These are phyloP conservation scores for Pachyrhizus erosus DNA, from an alignment of 306 rosid species.

Conservation along the genomic window DNA sequence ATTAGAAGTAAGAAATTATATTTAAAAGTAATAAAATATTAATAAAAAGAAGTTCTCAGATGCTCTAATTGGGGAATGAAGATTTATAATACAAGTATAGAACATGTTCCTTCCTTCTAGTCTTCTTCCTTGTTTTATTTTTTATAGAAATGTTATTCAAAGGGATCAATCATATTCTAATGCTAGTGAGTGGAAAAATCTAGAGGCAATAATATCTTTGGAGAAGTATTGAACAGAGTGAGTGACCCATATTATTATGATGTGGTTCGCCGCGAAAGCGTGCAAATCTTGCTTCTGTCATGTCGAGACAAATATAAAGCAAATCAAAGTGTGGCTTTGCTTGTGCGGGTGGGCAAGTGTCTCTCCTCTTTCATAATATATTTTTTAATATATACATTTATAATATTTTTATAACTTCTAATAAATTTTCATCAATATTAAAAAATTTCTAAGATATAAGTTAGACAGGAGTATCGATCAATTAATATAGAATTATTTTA, in stretches of 20 bases:
- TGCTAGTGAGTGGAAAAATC: background rate
- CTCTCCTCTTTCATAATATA: background rate
- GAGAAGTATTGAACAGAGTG: no score
- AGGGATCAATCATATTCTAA: background rate
- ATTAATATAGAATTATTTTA: no score
- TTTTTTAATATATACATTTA: no score
- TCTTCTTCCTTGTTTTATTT: background rate
- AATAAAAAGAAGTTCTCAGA: background rate
- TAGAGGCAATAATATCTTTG: background rate
- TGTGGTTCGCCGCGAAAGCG: no score
- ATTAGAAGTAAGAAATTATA: no score
- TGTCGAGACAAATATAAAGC: background rate
- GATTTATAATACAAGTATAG: background rate
- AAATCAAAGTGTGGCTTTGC: constrained; percentile 39
- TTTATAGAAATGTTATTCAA: background rate
- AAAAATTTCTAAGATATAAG: no score
- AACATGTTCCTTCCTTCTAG: background rate
- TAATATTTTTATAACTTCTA: no score
- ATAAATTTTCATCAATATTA: no score
- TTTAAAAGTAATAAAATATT: background rate
- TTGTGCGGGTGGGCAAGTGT: constrained; percentile 40
- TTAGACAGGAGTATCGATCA: no score
- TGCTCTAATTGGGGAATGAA: background rate
- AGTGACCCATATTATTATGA: no score
- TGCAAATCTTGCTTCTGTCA: background rate